A percentile compares a stretch with the other conserved stretches of the same genome.
Evolutionary conservation across 148 eudicot genomes (phyloP).

Genomic region (Arbutus unedo): DNA sequence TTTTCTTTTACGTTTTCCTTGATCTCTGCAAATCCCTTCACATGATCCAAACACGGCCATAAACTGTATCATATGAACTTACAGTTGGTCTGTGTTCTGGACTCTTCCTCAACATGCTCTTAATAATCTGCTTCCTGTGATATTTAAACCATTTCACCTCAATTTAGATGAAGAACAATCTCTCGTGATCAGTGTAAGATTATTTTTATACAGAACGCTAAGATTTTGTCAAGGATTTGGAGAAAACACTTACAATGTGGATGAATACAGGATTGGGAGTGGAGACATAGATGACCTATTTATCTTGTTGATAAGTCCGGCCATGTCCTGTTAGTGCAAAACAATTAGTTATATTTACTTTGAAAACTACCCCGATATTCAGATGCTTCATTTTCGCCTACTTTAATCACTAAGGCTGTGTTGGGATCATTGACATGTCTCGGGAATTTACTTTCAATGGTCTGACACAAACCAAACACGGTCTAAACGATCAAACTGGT

Average conservation of each 20-base stretch:
- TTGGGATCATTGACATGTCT: not conserved
- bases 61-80: constrained; percentile 26
- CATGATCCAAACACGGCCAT: not conserved
- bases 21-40: not conserved
- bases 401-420: not conserved
- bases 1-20: not conserved
- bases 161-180: not conserved
- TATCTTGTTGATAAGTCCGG: constrained; percentile 84
- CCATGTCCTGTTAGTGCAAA: constrained; percentile 62
- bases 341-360: not conserved
- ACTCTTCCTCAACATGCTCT: constrained; percentile 87
- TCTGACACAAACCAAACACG: not conserved
- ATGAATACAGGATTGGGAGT: constrained; percentile 68
- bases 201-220: not conserved
- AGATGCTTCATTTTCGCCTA: not conserved
- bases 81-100: constrained; percentile 98
- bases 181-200: not conserved
- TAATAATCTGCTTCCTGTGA: constrained; percentile 86
- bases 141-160: not conserved
- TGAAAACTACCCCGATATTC: not conserved
- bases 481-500: not conserved
- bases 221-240: constrained; percentile 8
- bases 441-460: not conserved
- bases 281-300: constrained; percentile 74
- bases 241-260: constrained; percentile 67